These are phyloP conservation scores for Tricholoma sp. DNA, from an alignment of 768 basidiomycete species.

Conservation along the genomic window DNA sequence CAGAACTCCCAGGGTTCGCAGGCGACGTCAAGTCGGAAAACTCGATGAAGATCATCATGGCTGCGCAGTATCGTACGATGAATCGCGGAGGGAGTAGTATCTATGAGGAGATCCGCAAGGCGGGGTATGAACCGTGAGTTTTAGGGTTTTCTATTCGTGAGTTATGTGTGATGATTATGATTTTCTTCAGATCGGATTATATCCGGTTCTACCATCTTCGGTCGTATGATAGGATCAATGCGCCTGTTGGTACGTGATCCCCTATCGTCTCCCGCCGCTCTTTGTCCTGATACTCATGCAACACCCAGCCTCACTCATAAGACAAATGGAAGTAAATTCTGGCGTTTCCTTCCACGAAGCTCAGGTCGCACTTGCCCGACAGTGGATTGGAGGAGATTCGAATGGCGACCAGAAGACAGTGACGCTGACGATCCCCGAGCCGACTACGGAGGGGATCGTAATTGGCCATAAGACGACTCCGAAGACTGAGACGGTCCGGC, in stretches of 20 bases:
- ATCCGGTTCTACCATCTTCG: constrained; percentile 92
- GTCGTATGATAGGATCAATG: constrained; percentile 86
- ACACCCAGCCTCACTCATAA: constrained; percentile 40
- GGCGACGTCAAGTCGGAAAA: constrained; percentile 67
- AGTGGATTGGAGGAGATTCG: constrained; percentile 58
- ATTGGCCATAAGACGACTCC: constrained; percentile 43
- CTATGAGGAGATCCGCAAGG: constrained; percentile 74
- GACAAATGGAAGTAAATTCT: constrained; percentile 64
- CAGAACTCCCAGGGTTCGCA: constrained; percentile 88
- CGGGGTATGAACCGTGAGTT: constrained; percentile 73
- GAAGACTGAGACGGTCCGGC: constrained; percentile 55
- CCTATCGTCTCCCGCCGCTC: not conserved
- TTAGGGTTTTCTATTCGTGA: not conserved
- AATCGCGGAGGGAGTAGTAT: constrained; percentile 86
- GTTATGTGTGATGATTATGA: not conserved
- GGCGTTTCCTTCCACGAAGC: constrained; percentile 82
- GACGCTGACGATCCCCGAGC: constrained; percentile 51
- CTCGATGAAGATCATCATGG: constrained; percentile 79
- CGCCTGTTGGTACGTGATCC: constrained; percentile 52
- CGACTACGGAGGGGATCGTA: constrained; percentile 35
- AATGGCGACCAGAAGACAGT: constrained; percentile 45
- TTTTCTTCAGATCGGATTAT: constrained; percentile 59
- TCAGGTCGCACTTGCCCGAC: constrained; percentile 75
- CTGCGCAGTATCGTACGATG: constrained; percentile 82
- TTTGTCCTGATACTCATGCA: not conserved